Conservation (phyloP, 2,329 filamentous ascomycete species). For the Alternaria incomplexa region DNA sequence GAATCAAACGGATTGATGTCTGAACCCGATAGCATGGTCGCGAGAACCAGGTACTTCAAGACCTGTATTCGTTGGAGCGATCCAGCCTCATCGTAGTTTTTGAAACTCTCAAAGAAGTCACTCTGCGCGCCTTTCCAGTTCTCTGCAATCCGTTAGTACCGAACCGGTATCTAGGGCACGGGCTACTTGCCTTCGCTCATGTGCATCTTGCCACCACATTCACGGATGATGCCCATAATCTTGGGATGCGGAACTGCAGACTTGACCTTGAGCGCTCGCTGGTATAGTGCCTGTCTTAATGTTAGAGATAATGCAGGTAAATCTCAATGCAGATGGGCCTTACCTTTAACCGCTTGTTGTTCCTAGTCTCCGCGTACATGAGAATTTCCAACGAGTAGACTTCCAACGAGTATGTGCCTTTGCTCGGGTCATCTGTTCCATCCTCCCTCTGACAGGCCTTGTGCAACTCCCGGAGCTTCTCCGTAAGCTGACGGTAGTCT, state of each 20-base stretch:
- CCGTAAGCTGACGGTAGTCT: slow-evolving; percentile 79
- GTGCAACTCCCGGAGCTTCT: slow-evolving; percentile 88
- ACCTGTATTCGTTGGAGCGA: slow-evolving; percentile 96
- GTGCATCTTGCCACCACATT: slow-evolving; percentile 99
- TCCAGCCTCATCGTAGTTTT: slow-evolving; percentile 97
- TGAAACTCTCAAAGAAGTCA: slow-evolving; percentile 98
- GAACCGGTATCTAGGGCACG: slow-evolving; percentile 13
- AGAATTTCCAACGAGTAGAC: slow-evolving; percentile 97
- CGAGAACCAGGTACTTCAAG: slow-evolving; percentile 93
- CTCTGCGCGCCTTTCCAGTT: slow-evolving; percentile 98
- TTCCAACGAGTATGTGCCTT: slow-evolving; percentile 94
- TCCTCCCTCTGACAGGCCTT: slow-evolving; percentile 86
- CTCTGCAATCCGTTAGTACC: slow-evolving; percentile 59
- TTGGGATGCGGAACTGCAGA: slow-evolving; percentile 98
- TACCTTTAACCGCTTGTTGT: slow-evolving; percentile 94
- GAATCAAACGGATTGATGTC: slow-evolving; percentile 99
- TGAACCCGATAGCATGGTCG: slow-evolving; percentile 98
- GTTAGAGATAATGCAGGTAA: slow-evolving; percentile 31
- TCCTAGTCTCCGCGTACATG: slow-evolving; percentile 96
- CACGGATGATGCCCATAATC: slow-evolving; percentile 98
- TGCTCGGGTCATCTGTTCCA: slow-evolving; percentile 88
- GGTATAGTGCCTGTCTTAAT: slow-evolving; percentile 71
- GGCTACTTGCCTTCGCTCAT: slow-evolving; percentile 78
- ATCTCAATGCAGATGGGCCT: slow-evolving; percentile 26
- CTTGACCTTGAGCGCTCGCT: slow-evolving; percentile 86